Evolutionary conservation across 2,329 filamentous ascomycete species (phyloP).

Genomic region (Penicillium sp.): DNA sequence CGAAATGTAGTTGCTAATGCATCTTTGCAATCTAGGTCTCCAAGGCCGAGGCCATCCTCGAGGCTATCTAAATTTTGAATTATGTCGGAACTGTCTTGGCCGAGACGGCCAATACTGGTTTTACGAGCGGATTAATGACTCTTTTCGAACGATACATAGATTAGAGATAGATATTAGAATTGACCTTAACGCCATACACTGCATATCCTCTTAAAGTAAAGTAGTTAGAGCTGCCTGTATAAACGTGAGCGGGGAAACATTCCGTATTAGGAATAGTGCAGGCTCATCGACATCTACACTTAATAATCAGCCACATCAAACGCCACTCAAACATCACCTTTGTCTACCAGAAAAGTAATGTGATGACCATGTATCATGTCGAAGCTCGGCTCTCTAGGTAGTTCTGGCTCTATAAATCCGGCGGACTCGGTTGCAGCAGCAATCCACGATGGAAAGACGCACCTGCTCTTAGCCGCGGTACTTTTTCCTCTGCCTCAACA

Average conservation of each 20-base stretch:
- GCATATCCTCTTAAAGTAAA: background rate
- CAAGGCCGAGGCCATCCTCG: constrained; percentile 35
- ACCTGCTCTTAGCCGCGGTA: constrained; percentile 12
- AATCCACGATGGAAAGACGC: constrained; percentile 8
- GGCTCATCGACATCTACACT: background rate
- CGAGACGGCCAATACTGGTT: background rate
- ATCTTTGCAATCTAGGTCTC: constrained; percentile 29
- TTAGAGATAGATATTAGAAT: background rate
- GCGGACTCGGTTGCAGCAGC: constrained; percentile 8
- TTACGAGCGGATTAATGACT: constrained; percentile 2
- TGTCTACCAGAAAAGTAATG: background rate
- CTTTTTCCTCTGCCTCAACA: background rate
- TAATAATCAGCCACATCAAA: background rate
- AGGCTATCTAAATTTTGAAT: constrained; percentile 33
- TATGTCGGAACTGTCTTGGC: background rate
- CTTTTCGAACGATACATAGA: background rate
- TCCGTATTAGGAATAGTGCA: background rate
- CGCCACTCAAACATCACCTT: background rate
- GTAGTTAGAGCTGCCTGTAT: too few species aligned
- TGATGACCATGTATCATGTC: constrained; percentile 6
- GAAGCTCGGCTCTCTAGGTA: background rate
- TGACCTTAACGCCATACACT: background rate
- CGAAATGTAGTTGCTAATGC: background rate
- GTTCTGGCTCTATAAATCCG: background rate
- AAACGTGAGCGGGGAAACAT: background rate